Evolutionary conservation across 208 protist species (phyloP).

Genomic region (Crithidia brevicula): DNA sequence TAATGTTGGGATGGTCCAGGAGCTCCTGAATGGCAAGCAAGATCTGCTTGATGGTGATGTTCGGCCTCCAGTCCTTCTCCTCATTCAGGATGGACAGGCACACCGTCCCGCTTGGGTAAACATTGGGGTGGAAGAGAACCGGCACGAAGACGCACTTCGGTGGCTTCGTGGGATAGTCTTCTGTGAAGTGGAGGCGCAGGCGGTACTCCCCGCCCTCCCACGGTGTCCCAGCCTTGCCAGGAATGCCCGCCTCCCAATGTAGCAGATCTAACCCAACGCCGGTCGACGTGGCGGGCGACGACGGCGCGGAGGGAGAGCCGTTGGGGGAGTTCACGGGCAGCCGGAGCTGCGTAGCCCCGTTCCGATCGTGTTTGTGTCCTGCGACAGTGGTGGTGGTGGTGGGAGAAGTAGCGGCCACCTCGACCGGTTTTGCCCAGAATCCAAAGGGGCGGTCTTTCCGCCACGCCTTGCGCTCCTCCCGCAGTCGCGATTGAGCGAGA

Average conservation of each 20-base stretch:
- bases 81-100: conserved; percentile 99
- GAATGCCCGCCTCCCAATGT: conserved; percentile 98
- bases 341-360: conserved; percentile 12
- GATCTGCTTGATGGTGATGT: conserved; percentile 98
- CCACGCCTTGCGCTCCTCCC: conserved; percentile 89
- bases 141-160: conserved; percentile 98
- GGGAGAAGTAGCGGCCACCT: conserved; percentile 22
- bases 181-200: conserved; percentile 95
- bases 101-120: conserved; percentile 98
- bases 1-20: conserved; percentile 97
- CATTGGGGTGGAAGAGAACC: conserved; percentile 99
- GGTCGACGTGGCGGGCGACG: conserved; percentile 5
- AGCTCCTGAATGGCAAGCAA: conserved; percentile 99
- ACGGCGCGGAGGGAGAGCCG: conserved; percentile 3
- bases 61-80: conserved; percentile 99
- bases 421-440: conserved; percentile 84
- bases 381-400: neutral
- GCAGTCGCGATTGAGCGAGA: conserved; percentile 79
- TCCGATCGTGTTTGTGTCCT: conserved; percentile 13
- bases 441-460: conserved; percentile 86
- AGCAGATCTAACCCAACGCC: conserved; percentile 89
- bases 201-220: conserved; percentile 98
- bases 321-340: neutral
- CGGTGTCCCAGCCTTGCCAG: conserved; percentile 94
- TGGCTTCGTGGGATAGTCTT: conserved; percentile 98